Evolutionary conservation across 179 eudicot genomes (phyloP), one percentile per base, ranked within the genome.

Genomic region (Carnegiea gigantea): DNA sequence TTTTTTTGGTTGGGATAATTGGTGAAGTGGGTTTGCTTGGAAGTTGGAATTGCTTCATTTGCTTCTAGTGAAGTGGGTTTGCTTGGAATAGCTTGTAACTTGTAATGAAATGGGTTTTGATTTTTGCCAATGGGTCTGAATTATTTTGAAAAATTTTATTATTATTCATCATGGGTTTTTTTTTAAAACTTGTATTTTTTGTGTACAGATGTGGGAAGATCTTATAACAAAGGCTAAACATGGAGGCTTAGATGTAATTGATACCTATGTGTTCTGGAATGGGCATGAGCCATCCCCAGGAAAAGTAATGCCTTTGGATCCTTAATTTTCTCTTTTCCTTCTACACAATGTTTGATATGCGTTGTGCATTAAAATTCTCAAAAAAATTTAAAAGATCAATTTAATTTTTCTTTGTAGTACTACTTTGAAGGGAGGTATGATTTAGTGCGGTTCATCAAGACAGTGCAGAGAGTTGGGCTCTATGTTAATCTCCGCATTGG

Each of bases 401-500:
- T 33, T 76, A 57, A 18, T 68, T 57, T 78, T 85, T 33, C 36
- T 36, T 36, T 86, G 83, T 80, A 95, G 99, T 95, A 91, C 82
- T 83, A 93, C 70, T 95, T 95, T 86, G 89, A 87, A 78, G 98
- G 91, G 64, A 91, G 94, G 83, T 84, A 85, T 85, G 92, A 94
- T 84, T 78, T 94, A 74, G 94, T 93, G 80, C 44, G 89, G 82
- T 94, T 94, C 86, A 85, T 94, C 74, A 92, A 91, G 91, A 86
- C 89, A 33, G 90, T 88, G 62, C 92, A 92, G 70, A 89, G 80
- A 83, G 80, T 76, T 82, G 98, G 98, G 36, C 90, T 94, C 9
- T 93, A 93, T 87, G 90, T 92, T 36, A 88, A 86, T 82, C 93
- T 95, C 18, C 89, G 97, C 0, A 90, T 95, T 86, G 98, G 98